Evolutionary conservation across 164 flowering plant species (phyloP), one percentile per base, ranked within the genome.

Genomic region (Kingdonia uniflora): DNA sequence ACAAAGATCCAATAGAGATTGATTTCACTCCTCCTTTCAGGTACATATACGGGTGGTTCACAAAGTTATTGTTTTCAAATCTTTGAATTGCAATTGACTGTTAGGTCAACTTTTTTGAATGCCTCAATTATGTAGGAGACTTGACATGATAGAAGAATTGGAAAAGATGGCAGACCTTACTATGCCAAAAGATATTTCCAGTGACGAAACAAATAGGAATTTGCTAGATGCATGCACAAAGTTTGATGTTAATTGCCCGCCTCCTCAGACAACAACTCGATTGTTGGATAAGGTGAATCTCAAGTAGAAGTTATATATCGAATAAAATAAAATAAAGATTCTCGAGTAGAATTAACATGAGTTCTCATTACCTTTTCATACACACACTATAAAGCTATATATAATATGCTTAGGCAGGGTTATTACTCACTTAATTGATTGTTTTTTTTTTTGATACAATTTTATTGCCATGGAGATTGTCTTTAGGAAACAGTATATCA

Each of bases 21-120:
- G 99, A 92, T 60, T 88, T 92, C 58, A 86, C 99, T 54, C 99
- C 99, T 5, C 99, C 99, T 47, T 92, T 92, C 80, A 88, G 96
- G 99, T 92, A 2, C 26, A 50, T 49, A 7, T 19, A 2, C 15
- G 47, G 42, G 16, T 25, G 2, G n/a, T 7, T 20, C 11, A 35
- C 17, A 4, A 29, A 4, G 35, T 48, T 59, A 11, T 20, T 17
- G 29, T 17, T 14, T 21, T 38, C 1, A 35, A 35, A 19, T 25
- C 7, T 29, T n/a, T 6, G 54, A 14, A 22, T 45, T 25, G 49
- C 50, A 15, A 20, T 50, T 25, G 15, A 12, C 23, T 52, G 42
- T 16, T 21, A 43, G 15, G 14, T 14, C 14, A 39, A 19, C 7
- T 14, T 39, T 19, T 54, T 2, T 43, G 35, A 3, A 29, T 47